A percentile compares a stretch with the other conserved stretches of the same genome.
Conservation (phyloP, 2,329 filamentous ascomycete species). For the Trichoderma guizhouense region DNA sequence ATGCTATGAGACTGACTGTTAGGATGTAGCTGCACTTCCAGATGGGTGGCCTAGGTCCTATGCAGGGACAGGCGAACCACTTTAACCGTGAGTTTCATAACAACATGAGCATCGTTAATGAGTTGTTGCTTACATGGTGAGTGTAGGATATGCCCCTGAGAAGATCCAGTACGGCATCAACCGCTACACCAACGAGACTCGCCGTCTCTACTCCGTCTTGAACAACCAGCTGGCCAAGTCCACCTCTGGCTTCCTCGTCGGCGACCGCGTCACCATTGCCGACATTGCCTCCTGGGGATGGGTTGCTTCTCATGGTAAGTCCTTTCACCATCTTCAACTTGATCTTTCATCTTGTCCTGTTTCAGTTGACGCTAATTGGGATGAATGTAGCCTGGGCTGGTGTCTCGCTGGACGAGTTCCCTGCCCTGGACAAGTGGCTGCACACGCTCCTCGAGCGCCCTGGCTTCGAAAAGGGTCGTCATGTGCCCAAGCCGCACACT, state of each 20-base stretch:
- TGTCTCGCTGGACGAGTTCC: slow-evolving; percentile 69
- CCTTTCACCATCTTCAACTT: background rate
- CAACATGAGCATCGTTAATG: background rate
- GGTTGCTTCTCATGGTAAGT: slow-evolving; percentile 54
- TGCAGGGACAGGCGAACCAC: slow-evolving; percentile 81
- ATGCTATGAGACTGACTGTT: background rate
- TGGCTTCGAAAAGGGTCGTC: slow-evolving; percentile 69
- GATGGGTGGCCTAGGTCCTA: slow-evolving; percentile 76
- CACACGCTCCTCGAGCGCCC: slow-evolving; percentile 65
- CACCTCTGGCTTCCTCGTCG: slow-evolving; percentile 58
- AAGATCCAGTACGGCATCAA: slow-evolving; percentile 79
- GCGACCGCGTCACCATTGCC: slow-evolving; percentile 68
- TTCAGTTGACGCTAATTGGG: background rate
- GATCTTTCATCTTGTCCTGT: background rate
- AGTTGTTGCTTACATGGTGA: background rate
- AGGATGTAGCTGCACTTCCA: slow-evolving; percentile 59
- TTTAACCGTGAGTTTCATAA: slow-evolving; percentile 54
- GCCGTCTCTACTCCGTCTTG: slow-evolving; percentile 75
- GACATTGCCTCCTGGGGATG: slow-evolving; percentile 82
- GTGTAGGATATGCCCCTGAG: slow-evolving; percentile 70
- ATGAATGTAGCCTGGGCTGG: slow-evolving; percentile 33
- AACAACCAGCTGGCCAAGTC: slow-evolving; percentile 65
- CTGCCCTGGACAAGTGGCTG: slow-evolving; percentile 73
- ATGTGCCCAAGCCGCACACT: slow-evolving; percentile 66
- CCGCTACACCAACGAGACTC: slow-evolving; percentile 78